Evolutionary conservation across 805 yeast genomes (phyloP), one percentile per base, ranked within the genome.

Genomic region (Candida dendrica): DNA sequence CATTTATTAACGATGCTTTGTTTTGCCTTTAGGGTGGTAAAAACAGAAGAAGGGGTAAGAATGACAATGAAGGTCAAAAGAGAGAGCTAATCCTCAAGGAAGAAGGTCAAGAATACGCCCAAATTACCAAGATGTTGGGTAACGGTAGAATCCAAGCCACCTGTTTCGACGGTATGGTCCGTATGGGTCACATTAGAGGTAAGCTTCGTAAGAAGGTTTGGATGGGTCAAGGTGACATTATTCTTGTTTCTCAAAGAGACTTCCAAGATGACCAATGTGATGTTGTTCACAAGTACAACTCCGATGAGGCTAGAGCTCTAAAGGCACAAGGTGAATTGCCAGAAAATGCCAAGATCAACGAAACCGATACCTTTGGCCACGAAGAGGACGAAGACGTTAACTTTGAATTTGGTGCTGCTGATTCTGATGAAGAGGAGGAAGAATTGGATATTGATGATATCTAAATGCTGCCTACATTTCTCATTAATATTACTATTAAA

Each of bases 141-240:
- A 90, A 90, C 63, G 98, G 98, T 51, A 81, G 98, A 68, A 83
- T 93, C 42, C 96, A 90, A 65, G 96, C 95, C 42, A 66, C 81
- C 39, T 93, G 98, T 71, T 93, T 93, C 60, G 99, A 93, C 61
- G 96, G 95, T 51, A 73, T 75, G 54, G 86, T 81, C 64, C 82
- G 99, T 74, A 78, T 89, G 79, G 98, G 95, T 16, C 98, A 91
- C 63, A 93, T 93, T 61, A 87, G 99, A 77, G 99, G 99, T 58
- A 93, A 93, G 65, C 78, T 93, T 71, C 86, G 99, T 78, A 93
- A 93, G 83, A 93, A 91, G 79, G 98, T 93, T 47, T 93, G 99
- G 99, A 90, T 93, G 88, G 86, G 86, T 38, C 98, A 89, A 66
- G 98, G 98, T 72, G 99, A 93, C 64, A 93, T 93, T 56, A 88